Percentiles rank a stretch among this genome's conserved stretches.
phyloP scores from a whole-genome alignment of 371 early-diverging fungal genomes.

The Saksenaea oblongispora region DNA sequence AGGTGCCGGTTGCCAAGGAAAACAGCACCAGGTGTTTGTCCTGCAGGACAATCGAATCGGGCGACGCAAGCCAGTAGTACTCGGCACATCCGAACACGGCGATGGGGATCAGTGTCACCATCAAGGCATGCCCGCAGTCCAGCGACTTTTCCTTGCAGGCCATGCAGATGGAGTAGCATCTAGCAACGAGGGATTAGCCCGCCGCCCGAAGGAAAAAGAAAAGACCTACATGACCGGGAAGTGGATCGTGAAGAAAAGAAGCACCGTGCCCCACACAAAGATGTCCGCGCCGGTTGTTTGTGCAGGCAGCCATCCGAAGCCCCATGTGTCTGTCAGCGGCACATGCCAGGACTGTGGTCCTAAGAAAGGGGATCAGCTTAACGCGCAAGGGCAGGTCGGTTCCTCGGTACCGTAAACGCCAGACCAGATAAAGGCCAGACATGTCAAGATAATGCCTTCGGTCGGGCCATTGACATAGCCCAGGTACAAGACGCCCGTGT shows the following conservation, averaged over 20 bases:
- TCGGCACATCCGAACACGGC: conserved; percentile 1
- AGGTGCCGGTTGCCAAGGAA: conserved; percentile 71
- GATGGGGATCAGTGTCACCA: conserved; percentile 16
- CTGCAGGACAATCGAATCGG: conserved; percentile 62
- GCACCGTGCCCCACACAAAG: conserved; percentile 36
- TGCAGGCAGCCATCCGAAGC: conserved; percentile 23
- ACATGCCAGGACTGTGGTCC: conserved; percentile 45
- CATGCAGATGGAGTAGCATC: conserved; percentile 52
- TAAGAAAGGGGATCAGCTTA: too few relatives aligned
- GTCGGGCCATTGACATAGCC: conserved; percentile 95
- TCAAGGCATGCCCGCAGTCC: conserved; percentile 8
- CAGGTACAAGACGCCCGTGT: conserved; percentile 90
- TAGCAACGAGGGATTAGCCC: too few relatives aligned
- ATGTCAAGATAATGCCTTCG: conserved; percentile 87
- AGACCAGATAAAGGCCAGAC: conserved; percentile 69
- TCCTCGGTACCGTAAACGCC: conserved; percentile 60
- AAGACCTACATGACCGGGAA: conserved; percentile 43
- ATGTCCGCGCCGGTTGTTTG: conserved; percentile 37
- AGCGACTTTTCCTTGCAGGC: conserved; percentile 55
- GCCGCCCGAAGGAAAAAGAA: too few relatives aligned
- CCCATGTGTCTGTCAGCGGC: conserved; percentile 25
- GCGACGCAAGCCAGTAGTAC: conserved; percentile 66
- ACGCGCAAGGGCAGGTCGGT: too few relatives aligned
- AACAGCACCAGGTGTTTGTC: conserved; percentile 73
- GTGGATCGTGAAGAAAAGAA: conserved; percentile 41